These are phyloP conservation scores for Pestalotiopsis sp. DNA, from an alignment of 2,329 filamentous ascomycete genomes.

Conservation along the genomic window DNA sequence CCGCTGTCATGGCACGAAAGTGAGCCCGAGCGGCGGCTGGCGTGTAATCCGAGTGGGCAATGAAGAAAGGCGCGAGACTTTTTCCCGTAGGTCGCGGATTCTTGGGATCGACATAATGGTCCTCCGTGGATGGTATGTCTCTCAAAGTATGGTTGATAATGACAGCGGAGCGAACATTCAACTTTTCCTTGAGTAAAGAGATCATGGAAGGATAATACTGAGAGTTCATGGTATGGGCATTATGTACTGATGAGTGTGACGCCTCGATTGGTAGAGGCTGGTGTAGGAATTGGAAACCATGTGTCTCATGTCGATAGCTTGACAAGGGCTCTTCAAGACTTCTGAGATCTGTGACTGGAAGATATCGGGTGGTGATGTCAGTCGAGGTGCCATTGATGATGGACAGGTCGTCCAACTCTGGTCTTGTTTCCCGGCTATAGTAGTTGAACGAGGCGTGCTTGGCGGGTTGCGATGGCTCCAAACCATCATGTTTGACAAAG, in stretches of 20 bases:
- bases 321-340: background rate
- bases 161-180: background rate
- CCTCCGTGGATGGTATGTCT: background rate
- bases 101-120: background rate
- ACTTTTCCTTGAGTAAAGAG: background rate
- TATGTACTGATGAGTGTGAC: background rate
- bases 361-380: background rate
- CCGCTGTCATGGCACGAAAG: slow-evolving; percentile 26
- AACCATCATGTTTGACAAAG: background rate
- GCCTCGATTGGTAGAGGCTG: slow-evolving; percentile 1
- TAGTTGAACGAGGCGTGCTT: slow-evolving; percentile 4
- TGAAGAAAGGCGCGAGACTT: slow-evolving; percentile 2
- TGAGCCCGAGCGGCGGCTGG: slow-evolving; percentile 28
- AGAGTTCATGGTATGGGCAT: background rate
- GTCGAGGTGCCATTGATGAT: background rate
- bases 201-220: slow-evolving; percentile 5
- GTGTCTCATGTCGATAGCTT: background rate
- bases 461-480: background rate
- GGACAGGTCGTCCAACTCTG: background rate
- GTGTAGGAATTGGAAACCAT: slow-evolving; percentile 3
- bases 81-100: background rate
- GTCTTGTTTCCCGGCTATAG: background rate
- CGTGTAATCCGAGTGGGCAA: slow-evolving; percentile 28
- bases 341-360: background rate
- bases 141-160: slow-evolving; percentile 6